Evolutionary conservation across 2,329 filamentous ascomycete genomes (phyloP), one percentile per base, ranked within the genome.

Genomic region (Diaporthe helianthi): DNA sequence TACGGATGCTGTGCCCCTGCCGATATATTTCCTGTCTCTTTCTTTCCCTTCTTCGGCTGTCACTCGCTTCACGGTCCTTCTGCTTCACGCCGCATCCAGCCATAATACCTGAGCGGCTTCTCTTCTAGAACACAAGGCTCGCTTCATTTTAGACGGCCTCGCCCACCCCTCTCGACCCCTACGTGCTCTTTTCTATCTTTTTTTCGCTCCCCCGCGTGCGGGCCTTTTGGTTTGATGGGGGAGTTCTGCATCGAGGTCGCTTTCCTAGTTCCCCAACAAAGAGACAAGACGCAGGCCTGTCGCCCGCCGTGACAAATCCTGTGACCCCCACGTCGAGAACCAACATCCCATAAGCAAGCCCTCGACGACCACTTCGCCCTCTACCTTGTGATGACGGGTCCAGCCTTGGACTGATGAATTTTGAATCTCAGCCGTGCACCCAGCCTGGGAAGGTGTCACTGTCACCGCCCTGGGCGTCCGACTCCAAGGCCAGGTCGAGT

Each of bases 351-450:
- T 44, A 67, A 54, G 36, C 15, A 67, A 54, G 36, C 15, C 38
- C 6, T 55, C 53, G 53, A 58, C 52, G 33, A 58, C 52, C 24
- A 36, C 44, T 51, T 17, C 51, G 47, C 36, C 64, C 29, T n/a
- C n/a, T 54, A 15, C 31, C 67, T 53, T 70, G 69, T 70, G 51
- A 70, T 70, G 69, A 58, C 52, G 49, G 33, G 17, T 46, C 51
- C 52, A 12, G n/a, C 55, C 44, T 47, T 31, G 51, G 10, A 58
- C 33, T 31, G 33, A 31, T 64, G 17, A 15, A 44, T 47, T 29
- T 49, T 33, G 58, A 31, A 33, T 17, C 38, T 17, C 22, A 36
- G 15, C 24, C 24, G 36, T 64, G 55, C n/a, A 47, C 22, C 38
- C 17, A 65, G 12, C 47, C n/a, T 19, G n/a, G 54, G 26, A 46